Percentiles rank a stretch among this genome's conserved stretches.
These are phyloP conservation scores for Trebouxia sp. DNA, from an alignment of 139 green algal genomes.

Conservation along the genomic window DNA sequence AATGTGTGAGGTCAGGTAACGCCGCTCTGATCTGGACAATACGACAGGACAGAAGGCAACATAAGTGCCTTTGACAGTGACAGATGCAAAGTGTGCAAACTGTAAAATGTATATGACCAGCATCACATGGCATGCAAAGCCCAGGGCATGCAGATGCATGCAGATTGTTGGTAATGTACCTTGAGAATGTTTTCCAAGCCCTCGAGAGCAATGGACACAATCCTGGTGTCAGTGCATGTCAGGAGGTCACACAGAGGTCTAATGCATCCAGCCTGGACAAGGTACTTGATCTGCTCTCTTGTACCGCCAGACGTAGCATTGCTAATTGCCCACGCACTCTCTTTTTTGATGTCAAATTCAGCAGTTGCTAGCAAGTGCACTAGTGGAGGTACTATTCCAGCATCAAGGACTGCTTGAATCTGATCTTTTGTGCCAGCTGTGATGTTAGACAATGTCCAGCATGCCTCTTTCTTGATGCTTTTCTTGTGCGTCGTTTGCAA, in stretches of 20 bases:
- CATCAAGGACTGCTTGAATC: slow-evolving; percentile 92
- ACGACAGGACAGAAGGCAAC: too few species aligned
- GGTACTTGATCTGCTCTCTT: slow-evolving; percentile 80
- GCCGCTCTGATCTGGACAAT: too few species aligned
- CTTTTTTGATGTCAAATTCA: slow-evolving; percentile 99
- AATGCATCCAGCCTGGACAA: slow-evolving; percentile 90
- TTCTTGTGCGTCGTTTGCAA: slow-evolving; percentile 96
- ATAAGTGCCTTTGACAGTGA: too few species aligned
- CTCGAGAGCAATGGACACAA: slow-evolving; percentile 98
- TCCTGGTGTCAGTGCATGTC: slow-evolving; percentile 83
- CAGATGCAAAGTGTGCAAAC: too few species aligned
- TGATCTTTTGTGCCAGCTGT: slow-evolving; percentile 98
- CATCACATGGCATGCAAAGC: not conserved
- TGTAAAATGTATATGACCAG: too few species aligned
- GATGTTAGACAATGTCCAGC: slow-evolving; percentile 99
- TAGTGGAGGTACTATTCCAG: slow-evolving; percentile 88
- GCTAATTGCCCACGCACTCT: slow-evolving; percentile 98
- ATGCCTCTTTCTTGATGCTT: slow-evolving; percentile 99
- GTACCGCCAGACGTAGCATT: slow-evolving; percentile 96
- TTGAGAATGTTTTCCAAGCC: slow-evolving; percentile 99
- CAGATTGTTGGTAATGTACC: slow-evolving; percentile 48
- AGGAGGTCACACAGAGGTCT: slow-evolving; percentile 97
- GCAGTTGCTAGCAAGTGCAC: slow-evolving; percentile 85
- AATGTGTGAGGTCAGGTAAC: too few species aligned
- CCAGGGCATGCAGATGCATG: not conserved